Evolutionary conservation across 2,329 filamentous ascomycete genomes (phyloP).

Genomic region (Boeremia exigua): DNA sequence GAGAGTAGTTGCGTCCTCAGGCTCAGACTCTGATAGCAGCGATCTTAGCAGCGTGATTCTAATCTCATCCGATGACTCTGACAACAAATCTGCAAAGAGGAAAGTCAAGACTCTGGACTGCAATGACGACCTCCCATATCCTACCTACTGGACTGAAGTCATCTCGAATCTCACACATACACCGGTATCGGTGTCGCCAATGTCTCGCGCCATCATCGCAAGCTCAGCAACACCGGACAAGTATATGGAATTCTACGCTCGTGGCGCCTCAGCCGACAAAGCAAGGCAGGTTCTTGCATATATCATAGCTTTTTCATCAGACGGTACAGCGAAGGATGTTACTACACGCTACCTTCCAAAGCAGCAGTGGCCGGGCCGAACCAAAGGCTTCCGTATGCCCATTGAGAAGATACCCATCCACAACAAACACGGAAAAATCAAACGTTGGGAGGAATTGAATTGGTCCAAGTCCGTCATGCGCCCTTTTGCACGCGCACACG

Average conservation of each 20-base stretch:
- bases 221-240: constrained; percentile 73
- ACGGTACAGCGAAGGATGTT: constrained; percentile 92
- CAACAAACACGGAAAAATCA: constrained; percentile 77
- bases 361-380: constrained; percentile 83
- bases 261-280: constrained; percentile 81
- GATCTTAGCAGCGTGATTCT: constrained; percentile 52
- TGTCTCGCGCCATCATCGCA: constrained; percentile 56
- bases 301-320: constrained; percentile 78
- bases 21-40: constrained; percentile 58
- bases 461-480: constrained; percentile 87
- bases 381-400: constrained; percentile 81
- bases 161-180: constrained; percentile 81
- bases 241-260: constrained; percentile 77
- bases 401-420: constrained; percentile 82
- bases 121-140: constrained; percentile 79
- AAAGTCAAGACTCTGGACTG: constrained; percentile 58
- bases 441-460: constrained; percentile 77
- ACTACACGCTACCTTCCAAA: constrained; percentile 88
- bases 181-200: constrained; percentile 78
- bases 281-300: constrained; percentile 91
- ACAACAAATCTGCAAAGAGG: constrained; percentile 57
- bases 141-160: constrained; percentile 93
- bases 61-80: constrained; percentile 57
- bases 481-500: constrained; percentile 66
- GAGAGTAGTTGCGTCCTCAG: constrained; percentile 16